Evolutionary conservation across 805 yeast species (phyloP).

Genomic region (Zygoascus biomembranicola): DNA sequence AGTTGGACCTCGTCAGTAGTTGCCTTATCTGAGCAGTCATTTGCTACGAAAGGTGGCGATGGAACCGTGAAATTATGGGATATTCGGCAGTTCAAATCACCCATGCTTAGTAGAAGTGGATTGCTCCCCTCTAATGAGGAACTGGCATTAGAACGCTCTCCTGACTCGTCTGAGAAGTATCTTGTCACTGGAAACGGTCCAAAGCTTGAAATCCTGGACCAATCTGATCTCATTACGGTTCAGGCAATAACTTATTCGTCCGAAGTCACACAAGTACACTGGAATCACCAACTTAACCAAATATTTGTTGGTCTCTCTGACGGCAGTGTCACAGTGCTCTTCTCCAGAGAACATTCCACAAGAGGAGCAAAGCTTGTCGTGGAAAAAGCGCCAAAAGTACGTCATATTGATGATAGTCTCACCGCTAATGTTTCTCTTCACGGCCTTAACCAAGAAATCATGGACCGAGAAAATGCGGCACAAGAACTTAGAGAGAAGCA

Average conservation of each 20-base stretch:
- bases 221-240: constrained; percentile 22
- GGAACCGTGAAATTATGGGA: constrained; percentile 28
- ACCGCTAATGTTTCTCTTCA: constrained; percentile 19
- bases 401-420: constrained; percentile 28
- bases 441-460: constrained; percentile 22
- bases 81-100: constrained; percentile 17
- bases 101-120: constrained; percentile 15
- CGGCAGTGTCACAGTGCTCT: constrained; percentile 23
- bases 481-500: neutral
- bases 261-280: constrained; percentile 14
- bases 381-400: constrained; percentile 19
- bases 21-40: constrained; percentile 5
- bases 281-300: constrained; percentile 27
- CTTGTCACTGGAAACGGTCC: constrained; percentile 21
- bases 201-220: constrained; percentile 21
- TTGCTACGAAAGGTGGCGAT: constrained; percentile 20
- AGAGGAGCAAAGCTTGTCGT: constrained; percentile 25
- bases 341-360: constrained; percentile 21
- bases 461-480: constrained; percentile 7
- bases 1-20: constrained; percentile 13
- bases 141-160: constrained; percentile 18
- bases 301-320: constrained; percentile 23
- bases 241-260: constrained; percentile 7
- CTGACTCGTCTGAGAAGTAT: constrained; percentile 17
- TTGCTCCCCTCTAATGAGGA: constrained; percentile 14